Base-by-base conservation (phyloP, 805 yeast genomes). In the Teunomyces tritomae region DNA sequence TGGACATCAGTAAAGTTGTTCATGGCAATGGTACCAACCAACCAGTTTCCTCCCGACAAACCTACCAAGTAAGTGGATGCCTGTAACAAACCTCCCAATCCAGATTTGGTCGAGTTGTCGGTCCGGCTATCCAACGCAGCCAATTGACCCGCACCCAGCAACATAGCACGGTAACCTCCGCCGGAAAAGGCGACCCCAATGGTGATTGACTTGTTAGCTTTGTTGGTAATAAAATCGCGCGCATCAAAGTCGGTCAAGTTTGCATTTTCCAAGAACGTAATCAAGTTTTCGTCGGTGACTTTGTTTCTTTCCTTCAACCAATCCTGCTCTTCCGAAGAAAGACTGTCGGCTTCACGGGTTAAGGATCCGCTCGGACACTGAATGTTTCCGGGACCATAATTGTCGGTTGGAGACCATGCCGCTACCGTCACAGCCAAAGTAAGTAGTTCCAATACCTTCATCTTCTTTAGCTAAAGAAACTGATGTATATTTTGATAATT, bases 141-240 rank as follows among this genome's bases (percentile, higher is more conserved):
- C 40, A 71, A 50, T 47, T 71, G 71, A 5, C 77, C 78, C 2
- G 77, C 77, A 1, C 77, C 77, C 2, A 54, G 45, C 76, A 84
- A 74, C 91, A 89, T 87, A 29, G 96, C 95, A 51, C 97, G 77
- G 64, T 87, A 89, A 3, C 96, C 96, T 61, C 97, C 96, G 39
- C 96, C 96, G 11, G 88, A 77, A 55, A 84, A 82, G 5, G 89
- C 67, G 9, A 62, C 32, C 5, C 82, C 90, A 37, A 85, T 70
- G 43, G 75, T 71, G 48, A 78, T 70, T 6, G 80, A 59, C 33
- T 66, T 57, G 56, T 73, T 67, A 33, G 73, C 61, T 5, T 59
- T 49, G 40, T 68, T 68, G 30, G 49, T 46, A 41, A 76, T 56
- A 50, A 71, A 82, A 0, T 56, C 60, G 17, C 67, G 70, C 1